A percentile compares a stretch with the other conserved stretches of the same genome.
phyloP scores from a whole-genome alignment of 129 eudicot genomes.

The carrot (Daucus carota) region DH1_v3.0 NC_030381.2:50818501-50819000 shows the following conservation, averaged over 20 bases:
- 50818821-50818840: not conserved
- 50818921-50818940: too few relatives aligned
- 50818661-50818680: slow-evolving; percentile 15
- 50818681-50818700: slow-evolving; percentile 21
- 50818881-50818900: too few relatives aligned
- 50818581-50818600: slow-evolving; percentile 22
- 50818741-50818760: not conserved
- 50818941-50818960: too few relatives aligned
- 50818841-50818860: not conserved
- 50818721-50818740: slow-evolving; percentile 13
- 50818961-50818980: too few relatives aligned
- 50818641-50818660: not conserved
- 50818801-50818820: not conserved
- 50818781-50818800: slow-evolving; percentile 7
- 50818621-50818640: slow-evolving; percentile 7
- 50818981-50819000: too few relatives aligned
- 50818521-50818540: slow-evolving; percentile 49
- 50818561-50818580: slow-evolving; percentile 60
- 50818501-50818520: slow-evolving; percentile 24
- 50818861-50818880: not conserved
- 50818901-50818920: too few relatives aligned
- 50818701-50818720: slow-evolving; percentile 13
- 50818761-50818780: not conserved
- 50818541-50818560: slow-evolving; percentile 51
- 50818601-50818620: slow-evolving; percentile 12